phyloP scores from a whole-genome alignment of 208 protist species.

The Wallacemonas collosoma region DNA sequence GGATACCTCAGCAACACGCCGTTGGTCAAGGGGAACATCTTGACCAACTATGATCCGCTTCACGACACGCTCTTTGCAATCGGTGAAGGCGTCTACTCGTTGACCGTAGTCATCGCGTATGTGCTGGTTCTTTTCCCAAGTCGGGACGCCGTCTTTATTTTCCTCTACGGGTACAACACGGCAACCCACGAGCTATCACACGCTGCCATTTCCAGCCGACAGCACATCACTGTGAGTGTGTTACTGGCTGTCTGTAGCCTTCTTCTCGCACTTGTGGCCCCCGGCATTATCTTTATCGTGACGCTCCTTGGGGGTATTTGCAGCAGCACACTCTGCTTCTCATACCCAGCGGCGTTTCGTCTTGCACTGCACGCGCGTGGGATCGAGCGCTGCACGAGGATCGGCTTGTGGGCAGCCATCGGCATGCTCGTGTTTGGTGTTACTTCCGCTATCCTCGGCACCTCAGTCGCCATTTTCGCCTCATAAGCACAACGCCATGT shows the following conservation, averaged over 20 bases:
- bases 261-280: slow-evolving; percentile 25
- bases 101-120: slow-evolving; percentile 33
- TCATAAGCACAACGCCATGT: neutral
- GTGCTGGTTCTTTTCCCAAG: slow-evolving; percentile 37
- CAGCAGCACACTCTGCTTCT: slow-evolving; percentile 37
- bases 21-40: slow-evolving; percentile 34
- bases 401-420: slow-evolving; percentile 24
- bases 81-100: slow-evolving; percentile 23
- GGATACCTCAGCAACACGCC: slow-evolving; percentile 33
- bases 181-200: slow-evolving; percentile 15
- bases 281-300: slow-evolving; percentile 35
- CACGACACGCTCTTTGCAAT: slow-evolving; percentile 31
- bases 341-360: slow-evolving; percentile 36
- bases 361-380: slow-evolving; percentile 28
- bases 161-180: slow-evolving; percentile 33
- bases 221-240: slow-evolving; percentile 26
- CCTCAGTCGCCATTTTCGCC: slow-evolving; percentile 12
- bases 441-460: slow-evolving; percentile 23
- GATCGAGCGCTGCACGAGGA: slow-evolving; percentile 16
- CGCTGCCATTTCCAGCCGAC: slow-evolving; percentile 14
- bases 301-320: slow-evolving; percentile 36
- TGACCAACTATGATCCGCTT: slow-evolving; percentile 36
- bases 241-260: slow-evolving; percentile 26
- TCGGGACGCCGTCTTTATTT: slow-evolving; percentile 36
- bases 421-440: slow-evolving; percentile 29